Percentiles rank a stretch among this genome's conserved stretches.
Conservation (phyloP, 345 rosid species). For the Lenwebbia sp. region DNA sequence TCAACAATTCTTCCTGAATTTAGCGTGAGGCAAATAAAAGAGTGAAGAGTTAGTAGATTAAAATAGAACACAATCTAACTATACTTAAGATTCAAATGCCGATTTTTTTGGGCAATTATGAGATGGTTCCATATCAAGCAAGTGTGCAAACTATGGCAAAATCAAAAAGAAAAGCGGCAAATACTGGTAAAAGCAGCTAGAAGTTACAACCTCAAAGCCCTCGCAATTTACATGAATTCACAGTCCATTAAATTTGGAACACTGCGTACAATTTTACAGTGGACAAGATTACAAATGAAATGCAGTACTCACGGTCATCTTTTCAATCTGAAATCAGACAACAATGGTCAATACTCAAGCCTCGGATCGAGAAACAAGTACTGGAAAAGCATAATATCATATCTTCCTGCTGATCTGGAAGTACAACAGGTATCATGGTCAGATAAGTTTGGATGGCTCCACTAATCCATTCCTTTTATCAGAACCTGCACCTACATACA, state of each 20-base stretch:
- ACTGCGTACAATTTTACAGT: background rate
- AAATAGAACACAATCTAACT: background rate
- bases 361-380: background rate
- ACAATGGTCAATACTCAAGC: background rate
- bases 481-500: background rate
- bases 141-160: background rate
- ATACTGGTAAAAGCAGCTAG: background rate
- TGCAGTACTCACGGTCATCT: background rate
- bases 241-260: background rate
- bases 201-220: background rate
- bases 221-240: background rate
- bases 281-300: background rate
- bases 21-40: slow-evolving; percentile 5
- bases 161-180: background rate
- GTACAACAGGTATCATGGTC: background rate
- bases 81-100: background rate
- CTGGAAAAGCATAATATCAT: background rate
- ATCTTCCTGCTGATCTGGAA: background rate
- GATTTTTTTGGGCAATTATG: background rate
- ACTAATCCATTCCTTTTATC: background rate
- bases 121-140: background rate
- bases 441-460: background rate
- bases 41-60: background rate
- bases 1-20: slow-evolving; percentile 81
- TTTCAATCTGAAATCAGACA: background rate